Evolutionary conservation across 352 stramenopile genomes (phyloP).

Genomic region (Globisporangium echinulatum): DNA sequence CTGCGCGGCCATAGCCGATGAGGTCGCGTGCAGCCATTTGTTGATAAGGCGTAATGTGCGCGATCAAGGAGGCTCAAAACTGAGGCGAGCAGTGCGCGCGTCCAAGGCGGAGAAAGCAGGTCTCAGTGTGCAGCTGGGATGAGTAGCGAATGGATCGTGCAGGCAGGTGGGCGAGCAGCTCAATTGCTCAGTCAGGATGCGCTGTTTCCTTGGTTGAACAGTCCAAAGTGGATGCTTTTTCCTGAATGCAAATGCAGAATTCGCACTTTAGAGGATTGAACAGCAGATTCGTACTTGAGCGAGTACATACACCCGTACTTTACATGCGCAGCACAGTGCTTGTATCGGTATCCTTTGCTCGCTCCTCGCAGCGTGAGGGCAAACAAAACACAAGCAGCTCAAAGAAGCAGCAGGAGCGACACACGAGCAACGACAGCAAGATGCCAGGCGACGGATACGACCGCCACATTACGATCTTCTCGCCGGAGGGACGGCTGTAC

Average conservation of each 20-base stretch:
- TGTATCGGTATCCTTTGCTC: slow-evolving; percentile 2
- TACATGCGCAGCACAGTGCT: neutral
- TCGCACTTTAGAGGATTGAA: no score
- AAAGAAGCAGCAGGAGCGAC: slow-evolving; percentile 3
- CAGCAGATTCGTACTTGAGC: no score
- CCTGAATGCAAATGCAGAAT: no score
- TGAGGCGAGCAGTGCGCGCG: no score
- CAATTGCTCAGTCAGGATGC: no score
- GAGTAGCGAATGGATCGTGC: no score
- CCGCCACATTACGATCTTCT: slow-evolving; percentile 98
- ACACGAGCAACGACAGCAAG: slow-evolving; percentile 7
- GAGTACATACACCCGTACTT: slow-evolving; percentile 4
- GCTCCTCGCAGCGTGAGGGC: neutral
- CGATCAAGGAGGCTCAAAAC: no score
- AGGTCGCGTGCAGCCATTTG: slow-evolving; percentile 53
- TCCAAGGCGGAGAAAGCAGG: no score
- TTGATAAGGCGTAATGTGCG: neutral
- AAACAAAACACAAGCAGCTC: slow-evolving; percentile 14
- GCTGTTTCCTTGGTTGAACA: no score
- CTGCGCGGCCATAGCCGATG: slow-evolving; percentile 78
- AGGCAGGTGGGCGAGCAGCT: no score
- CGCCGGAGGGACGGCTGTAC: slow-evolving; percentile 96
- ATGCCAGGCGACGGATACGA: slow-evolving; percentile 89
- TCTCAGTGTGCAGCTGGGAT: no score
- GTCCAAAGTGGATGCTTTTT: no score